These are phyloP conservation scores for Dunaliella primolecta DNA, from an alignment of 139 green algal species.

Conservation along the genomic window DNA sequence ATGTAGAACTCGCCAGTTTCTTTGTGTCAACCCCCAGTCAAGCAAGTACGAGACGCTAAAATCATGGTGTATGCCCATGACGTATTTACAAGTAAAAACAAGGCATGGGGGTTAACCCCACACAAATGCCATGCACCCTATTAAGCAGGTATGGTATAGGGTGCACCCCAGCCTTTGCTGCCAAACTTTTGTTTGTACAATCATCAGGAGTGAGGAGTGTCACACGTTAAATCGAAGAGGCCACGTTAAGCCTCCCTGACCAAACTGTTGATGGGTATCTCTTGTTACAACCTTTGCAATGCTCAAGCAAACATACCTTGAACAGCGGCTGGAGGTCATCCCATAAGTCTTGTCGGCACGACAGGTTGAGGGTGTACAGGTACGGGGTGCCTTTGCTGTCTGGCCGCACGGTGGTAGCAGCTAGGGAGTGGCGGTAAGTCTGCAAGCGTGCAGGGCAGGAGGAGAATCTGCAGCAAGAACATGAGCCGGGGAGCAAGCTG, in stretches of 20 bases:
- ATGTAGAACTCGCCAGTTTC: not conserved
- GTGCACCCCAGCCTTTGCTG: not conserved
- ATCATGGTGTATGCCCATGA: not conserved
- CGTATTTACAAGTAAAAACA: not conserved
- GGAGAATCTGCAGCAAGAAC: too few species aligned
- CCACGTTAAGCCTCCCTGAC: not conserved
- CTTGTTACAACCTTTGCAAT: not conserved
- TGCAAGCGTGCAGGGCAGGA: slow-evolving; percentile 38
- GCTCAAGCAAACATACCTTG: too few species aligned
- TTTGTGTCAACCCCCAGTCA: not conserved
- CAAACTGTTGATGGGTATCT: too few species aligned
- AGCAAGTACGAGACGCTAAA: not conserved
- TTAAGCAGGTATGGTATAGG: too few species aligned
- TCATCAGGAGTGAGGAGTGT: not conserved
- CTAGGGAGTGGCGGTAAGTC: slow-evolving; percentile 73
- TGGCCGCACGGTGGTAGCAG: slow-evolving; percentile 53
- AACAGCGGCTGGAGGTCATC: slow-evolving; percentile 41
- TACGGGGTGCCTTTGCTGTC: slow-evolving; percentile 59
- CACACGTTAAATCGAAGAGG: not conserved
- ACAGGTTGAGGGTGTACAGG: slow-evolving; percentile 83
- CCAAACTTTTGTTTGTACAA: not conserved
- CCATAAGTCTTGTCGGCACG: slow-evolving; percentile 66
- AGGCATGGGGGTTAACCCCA: not conserved
- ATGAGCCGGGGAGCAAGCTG: too few species aligned
- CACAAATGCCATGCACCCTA: too few species aligned